Conservation (phyloP, 2,329 filamentous ascomycete genomes). For the Microdochium trichocladiopsis region DNA sequence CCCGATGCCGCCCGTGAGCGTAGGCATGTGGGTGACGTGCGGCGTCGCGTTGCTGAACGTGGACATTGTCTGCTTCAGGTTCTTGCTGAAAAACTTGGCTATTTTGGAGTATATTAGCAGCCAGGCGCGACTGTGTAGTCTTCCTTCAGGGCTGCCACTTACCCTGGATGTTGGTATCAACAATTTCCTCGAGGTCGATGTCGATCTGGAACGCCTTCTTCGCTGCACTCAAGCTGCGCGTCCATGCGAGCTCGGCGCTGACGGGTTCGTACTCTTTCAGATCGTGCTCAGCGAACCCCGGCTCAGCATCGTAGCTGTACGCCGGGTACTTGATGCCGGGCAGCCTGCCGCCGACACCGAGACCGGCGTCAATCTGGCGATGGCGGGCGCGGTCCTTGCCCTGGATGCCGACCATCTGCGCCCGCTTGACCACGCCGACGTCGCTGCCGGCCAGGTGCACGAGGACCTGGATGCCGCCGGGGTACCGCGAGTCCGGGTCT, state of each 20-base stretch:
- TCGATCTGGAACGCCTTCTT: slow-evolving; percentile 56
- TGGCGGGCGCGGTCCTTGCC: slow-evolving; percentile 29
- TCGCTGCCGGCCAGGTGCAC: slow-evolving; percentile 33
- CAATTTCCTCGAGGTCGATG: slow-evolving; percentile 56
- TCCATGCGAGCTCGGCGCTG: slow-evolving; percentile 60
- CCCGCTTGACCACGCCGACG: slow-evolving; percentile 31
- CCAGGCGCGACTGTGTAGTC: background rate
- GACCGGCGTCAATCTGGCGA: slow-evolving; percentile 24
- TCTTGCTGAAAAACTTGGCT: slow-evolving; percentile 49
- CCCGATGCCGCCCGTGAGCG: slow-evolving; percentile 57
- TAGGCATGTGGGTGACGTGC: slow-evolving; percentile 64
- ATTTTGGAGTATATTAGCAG: background rate
- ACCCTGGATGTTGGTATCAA: slow-evolving; percentile 59
- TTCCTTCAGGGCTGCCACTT: slow-evolving; percentile 18
- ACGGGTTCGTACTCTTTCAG: slow-evolving; percentile 61
- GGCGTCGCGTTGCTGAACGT: slow-evolving; percentile 54
- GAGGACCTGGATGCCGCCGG: slow-evolving; percentile 27
- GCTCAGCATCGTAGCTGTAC: slow-evolving; percentile 38
- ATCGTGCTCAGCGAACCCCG: slow-evolving; percentile 67
- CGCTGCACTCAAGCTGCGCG: slow-evolving; percentile 52
- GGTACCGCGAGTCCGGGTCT: slow-evolving; percentile 32
- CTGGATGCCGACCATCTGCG: slow-evolving; percentile 36
- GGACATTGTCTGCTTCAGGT: slow-evolving; percentile 53
- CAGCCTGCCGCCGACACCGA: slow-evolving; percentile 27
- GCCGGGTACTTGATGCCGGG: slow-evolving; percentile 25